Percentiles rank a stretch among this genome's conserved stretches.
These are phyloP conservation scores for Chamaecyparis obtusa DNA, from an alignment of 75 land plant species.

Conservation along the genomic window DNA sequence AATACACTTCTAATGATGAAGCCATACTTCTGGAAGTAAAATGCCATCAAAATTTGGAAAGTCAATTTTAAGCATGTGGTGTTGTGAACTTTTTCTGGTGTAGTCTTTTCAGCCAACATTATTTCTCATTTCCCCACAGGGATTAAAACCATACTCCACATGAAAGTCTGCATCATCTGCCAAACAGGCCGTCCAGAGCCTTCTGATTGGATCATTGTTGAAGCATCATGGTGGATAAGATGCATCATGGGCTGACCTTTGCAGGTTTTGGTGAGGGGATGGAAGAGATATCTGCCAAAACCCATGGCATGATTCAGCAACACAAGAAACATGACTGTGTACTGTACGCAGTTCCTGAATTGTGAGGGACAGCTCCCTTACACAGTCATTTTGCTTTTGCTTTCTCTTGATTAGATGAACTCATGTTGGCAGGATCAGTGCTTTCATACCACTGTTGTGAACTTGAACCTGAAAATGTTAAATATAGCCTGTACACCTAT, in stretches of 20 bases:
- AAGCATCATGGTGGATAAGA: not conserved
- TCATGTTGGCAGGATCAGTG: too few species aligned
- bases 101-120: not conserved
- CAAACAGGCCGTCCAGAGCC: not conserved
- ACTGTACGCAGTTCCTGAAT: not conserved
- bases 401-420: not conserved
- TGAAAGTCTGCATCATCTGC: not conserved
- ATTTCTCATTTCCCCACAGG: not conserved
- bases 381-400: not conserved
- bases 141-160: not conserved
- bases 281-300: not conserved
- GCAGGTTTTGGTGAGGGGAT: too few species aligned
- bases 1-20: not conserved
- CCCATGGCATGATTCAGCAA: not conserved
- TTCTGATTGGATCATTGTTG: not conserved
- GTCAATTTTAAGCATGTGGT: not conserved
- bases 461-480: not conserved
- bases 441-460: not conserved
- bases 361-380: not conserved
- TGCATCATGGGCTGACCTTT: too few species aligned
- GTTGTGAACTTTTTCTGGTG: not conserved
- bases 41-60: not conserved
- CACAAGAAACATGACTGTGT: not conserved
- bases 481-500: not conserved
- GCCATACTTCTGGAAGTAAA: not conserved